Base-by-base conservation (phyloP, 164 flowering plant species). In the Magnolia kwangsiensis region DNA sequence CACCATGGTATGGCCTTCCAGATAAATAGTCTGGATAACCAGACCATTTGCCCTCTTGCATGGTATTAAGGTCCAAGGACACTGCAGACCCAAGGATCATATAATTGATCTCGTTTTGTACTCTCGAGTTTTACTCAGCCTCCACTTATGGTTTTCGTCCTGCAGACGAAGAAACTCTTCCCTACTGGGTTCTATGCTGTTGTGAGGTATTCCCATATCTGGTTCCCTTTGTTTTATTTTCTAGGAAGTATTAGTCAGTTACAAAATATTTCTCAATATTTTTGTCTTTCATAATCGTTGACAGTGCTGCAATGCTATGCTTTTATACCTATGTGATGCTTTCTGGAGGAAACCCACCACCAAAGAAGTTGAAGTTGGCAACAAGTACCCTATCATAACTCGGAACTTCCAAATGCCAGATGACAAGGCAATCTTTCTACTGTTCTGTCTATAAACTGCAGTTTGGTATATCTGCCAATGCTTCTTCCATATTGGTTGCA, bases 271-370 rank as follows among this genome's bases (percentile, higher is more conserved):
- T 51, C 10, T 50, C 49, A 49, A 49, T 65, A 11, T 63, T 20
- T 66, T 50, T 50, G 2, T 76, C 63, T 6, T 75, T 71, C 23
- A 16, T 51, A 58, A 37, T 19, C 74, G 61, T 4, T 80, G 65
- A 69, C 91, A 96, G 98, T 86, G 93, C 91, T 79, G 93, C 90
- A 74, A 92, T 96, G 99, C 81, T 94, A 13, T 89, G 87, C 79
- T 96, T 96, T 85, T 96, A 94, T 77, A 77, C 86, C 7, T 92
- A 94, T 78, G 98, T 96, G 71, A 69, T 94, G 78, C 65, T 86
- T n/a, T 89, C 97, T 20, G 99, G 99, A 71, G 98, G 98, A 77
- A 96, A 96, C 74, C 98, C 99, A 21, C 97, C 97, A 21, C 98
- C 99, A 23, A 95, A 95, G 87, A 95, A 95, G 89, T 74, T 82